Evolutionary conservation across 2,329 filamentous ascomycete genomes (phyloP), one percentile per base, ranked within the genome.

Genomic region (Cephalotrichum gorgonifer): DNA sequence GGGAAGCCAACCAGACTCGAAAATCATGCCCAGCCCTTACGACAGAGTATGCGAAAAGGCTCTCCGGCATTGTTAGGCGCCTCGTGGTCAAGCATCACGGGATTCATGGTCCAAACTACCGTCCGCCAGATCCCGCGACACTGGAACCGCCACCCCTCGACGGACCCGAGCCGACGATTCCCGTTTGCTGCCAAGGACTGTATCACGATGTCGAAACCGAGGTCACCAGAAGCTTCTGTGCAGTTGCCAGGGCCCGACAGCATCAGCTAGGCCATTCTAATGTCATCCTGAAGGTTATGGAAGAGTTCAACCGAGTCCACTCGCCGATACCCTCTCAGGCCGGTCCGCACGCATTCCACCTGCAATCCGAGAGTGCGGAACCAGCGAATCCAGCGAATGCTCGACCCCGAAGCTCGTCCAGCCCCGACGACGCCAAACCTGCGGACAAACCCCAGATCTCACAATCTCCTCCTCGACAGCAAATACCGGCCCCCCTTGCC

Each of bases 101-200:
- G 47, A 73, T 68, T 52, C 74, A 79, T 47, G 50, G 53, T 4
- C 47, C 47, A 17, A 50, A 49, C 17, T 27, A 43, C 7, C 33
- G 14, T 17, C 22, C 17, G n/a, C 23, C 23, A n/a, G 31, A 39
- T 8, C n/a, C 22, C 9, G 27, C 27, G 14, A 6, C 31, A 23
- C 33, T 28, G 22, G 45, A n/a, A 12, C 11, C 27, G 31, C 17
- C 26, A 28, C 15, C 43, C 4, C 30, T 33, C 14, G 33, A 33
- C 14, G 48, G 38, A 30, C 17, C 51, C 7, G 62, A 62, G 26
- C 57, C 62, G 7, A 54, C 58, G 4, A 51, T 65, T 26, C 57
- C 65, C 2, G 61, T 68, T 4, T 81, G 77, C 56, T 80, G 77
- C 52, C 60, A 67, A 3, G 68, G 71, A 44, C 63, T 80, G 11